Base-by-base conservation (phyloP, 805 yeast species). In the Hanseniaspora lachancei region DNA sequence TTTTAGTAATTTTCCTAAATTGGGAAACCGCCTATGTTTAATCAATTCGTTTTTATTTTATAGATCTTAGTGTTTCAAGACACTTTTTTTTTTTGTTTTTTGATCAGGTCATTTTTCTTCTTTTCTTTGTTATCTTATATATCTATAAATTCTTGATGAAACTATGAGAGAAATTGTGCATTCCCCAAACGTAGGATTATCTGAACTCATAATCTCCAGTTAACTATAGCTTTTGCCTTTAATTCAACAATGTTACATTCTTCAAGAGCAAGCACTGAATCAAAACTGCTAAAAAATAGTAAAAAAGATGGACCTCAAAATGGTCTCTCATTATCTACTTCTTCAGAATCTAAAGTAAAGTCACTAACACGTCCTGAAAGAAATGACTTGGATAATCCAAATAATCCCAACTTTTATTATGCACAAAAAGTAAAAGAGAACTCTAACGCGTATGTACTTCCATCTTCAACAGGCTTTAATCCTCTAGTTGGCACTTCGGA, bases 321-420 rank as follows among this genome's bases (percentile, higher is more conserved):
- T 12, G 21, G 23, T 15, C 1, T 4, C 40, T 40, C 44, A 15
- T 43, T 24, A 4, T 6, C 38, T 16, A 9, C 24, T 5, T n/a
- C 38, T 12, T 20, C 39, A 18, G 39, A 46, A 13, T 32, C 18
- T 20, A 32, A 23, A 12, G 10, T 16, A 16, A 57, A 86, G 61
- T 85, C 96, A 0, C 72, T 91, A 59, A 84, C 91, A 35, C 77
- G 87, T 59, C 95, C 95, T 3, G 97, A 91, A 64, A 78, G 97
- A 61, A 81, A 84, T 41, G 70, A 80, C 49, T 64, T 77, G 54
- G 76, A 80, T 59, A 75, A 80, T 62, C 80, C 78, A n/a, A 76
- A 75, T 54, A 85, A 86, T 65, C 93, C 91, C 2, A 79, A 82
- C 57, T 85, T 75, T 68, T 88, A 85, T 67, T 88, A 87, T 67